Evolutionary conservation across 768 basidiomycete genomes (phyloP), one percentile per base, ranked within the genome.

Genomic region (Tulasnella sp.): DNA sequence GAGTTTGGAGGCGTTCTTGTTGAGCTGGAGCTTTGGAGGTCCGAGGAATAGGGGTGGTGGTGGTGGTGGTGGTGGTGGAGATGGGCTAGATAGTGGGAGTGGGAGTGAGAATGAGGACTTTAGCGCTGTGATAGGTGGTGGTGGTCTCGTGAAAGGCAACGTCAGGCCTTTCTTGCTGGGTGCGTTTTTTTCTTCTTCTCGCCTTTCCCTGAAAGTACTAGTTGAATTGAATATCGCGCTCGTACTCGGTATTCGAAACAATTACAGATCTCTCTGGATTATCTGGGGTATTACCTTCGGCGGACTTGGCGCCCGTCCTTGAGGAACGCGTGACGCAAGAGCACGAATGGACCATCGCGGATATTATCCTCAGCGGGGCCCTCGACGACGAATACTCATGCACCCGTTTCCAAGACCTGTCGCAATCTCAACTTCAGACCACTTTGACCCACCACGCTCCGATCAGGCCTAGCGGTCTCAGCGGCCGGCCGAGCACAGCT

Each of bases 161-260:
- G 49, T 59, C 24, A 49, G 49, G 21, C 57, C 57, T 21, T 59
- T 59, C 49, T 22, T 59, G 30, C 41, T 59, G n/a, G 57, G 57
- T 59, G 31, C 11, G 45, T 41, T 2, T 1, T 22, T 12, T 5
- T 19, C 5, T 19, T 52, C 31, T 31, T 29, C 24, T 7, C 11
- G 15, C 21, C 27, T 52, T 3, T 31, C 2, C 19, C 24, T 29
- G 51, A 34, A 24, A 21, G 27, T 38, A 10, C n/a, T 48, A 7
- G 31, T 21, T 22, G 10, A 11, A 22, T 11, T 49, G 10, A 12
- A 15, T 22, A 30, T 53, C 34, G 43, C 2, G 34, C 9, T 53
- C 34, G 30, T 44, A 48, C n/a, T 25, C 24, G 9, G 7, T 25
- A 15, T 19, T 49, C 21, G 25, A 4, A 17, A 10, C 12, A 21